Evolutionary conservation across 2,329 filamentous ascomycete species (phyloP).

Genomic region (Aspergillus pseudonomiae): DNA sequence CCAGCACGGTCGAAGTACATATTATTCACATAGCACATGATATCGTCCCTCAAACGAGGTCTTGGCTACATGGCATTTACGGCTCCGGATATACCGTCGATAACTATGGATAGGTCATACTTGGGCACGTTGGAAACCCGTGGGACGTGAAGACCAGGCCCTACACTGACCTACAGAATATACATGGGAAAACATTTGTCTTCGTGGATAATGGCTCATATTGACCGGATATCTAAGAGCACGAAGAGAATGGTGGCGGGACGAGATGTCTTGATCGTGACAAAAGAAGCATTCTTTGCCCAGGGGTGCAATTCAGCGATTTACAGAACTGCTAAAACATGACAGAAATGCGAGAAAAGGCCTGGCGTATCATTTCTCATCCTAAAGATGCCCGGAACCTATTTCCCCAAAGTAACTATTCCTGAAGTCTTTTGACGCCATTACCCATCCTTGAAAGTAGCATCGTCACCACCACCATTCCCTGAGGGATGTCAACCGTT

Average conservation of each 20-base stretch:
- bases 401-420: slow-evolving; percentile 6
- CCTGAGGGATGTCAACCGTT: background rate
- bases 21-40: background rate
- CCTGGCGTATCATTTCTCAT: slow-evolving; percentile 5
- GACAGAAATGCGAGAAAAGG: slow-evolving; percentile 5
- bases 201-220: background rate
- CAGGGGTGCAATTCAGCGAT: slow-evolving; percentile 6
- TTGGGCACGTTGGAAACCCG: background rate
- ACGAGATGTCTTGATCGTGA: slow-evolving; percentile 4
- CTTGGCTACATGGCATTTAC: background rate
- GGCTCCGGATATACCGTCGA: background rate
- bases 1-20: background rate
- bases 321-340: slow-evolving; percentile 8
- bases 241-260: background rate
- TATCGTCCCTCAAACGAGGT: background rate
- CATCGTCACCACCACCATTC: slow-evolving; percentile 8
- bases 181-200: background rate
- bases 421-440: slow-evolving; percentile 8
- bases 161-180: background rate
- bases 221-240: slow-evolving; percentile 4
- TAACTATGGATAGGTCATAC: no score
- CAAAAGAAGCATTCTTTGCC: slow-evolving; percentile 6
- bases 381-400: slow-evolving; percentile 5
- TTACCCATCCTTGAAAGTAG: slow-evolving; percentile 8
- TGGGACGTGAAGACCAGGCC: background rate